Evolutionary conservation across 2,329 filamentous ascomycete species (phyloP), one percentile per base, ranked within the genome.

Genomic region (Coleophoma eucalyptorum): DNA sequence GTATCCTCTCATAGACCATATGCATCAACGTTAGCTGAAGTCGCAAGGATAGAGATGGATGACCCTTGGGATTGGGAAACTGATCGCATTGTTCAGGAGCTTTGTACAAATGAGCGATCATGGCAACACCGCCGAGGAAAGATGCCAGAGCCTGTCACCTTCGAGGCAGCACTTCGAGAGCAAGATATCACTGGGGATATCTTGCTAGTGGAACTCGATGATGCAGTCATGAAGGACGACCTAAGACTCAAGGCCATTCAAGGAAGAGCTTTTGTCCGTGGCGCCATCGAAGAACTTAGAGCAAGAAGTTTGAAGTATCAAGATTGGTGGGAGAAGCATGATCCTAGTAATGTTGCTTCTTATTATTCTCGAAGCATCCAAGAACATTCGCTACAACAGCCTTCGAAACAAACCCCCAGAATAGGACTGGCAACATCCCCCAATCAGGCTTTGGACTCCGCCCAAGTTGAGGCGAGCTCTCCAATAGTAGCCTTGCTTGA

Each of bases 41-140:
- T 26, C 26, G 26, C 26, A 26, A 26, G 26, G 26, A 26, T 26
- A 26, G 26, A 26, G 26, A 26, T 26, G 26, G 64, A 69, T 50
- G 89, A 96, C 68, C 90, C 90, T n/a, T 87, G 84, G 66, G 62
- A 77, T 49, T 96, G 90, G 90, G 78, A 79, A 34, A 74, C 84
- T 32, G 81, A 87, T 35, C 76, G 83, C 34, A 81, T 95, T 11
- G 78, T 87, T 10, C 65, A 74, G 15, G 83, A 86, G 61, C 73
- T 95, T 3, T 90, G 85, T 63, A 73, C 77, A 19, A 61, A 72
- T 2, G 63, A 72, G 3, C 72, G 72, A 44, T 75, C 79, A 10
- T 81, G 78, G 77, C 65, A 49, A 67, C 68, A 44, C 67, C 10
- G 50, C 46, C 55, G 16, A 55, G 20, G 61, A 15, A 67, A 66